These are phyloP conservation scores for Fusarium xylarioides DNA, from an alignment of 2,329 filamentous ascomycete species.

Conservation along the genomic window DNA sequence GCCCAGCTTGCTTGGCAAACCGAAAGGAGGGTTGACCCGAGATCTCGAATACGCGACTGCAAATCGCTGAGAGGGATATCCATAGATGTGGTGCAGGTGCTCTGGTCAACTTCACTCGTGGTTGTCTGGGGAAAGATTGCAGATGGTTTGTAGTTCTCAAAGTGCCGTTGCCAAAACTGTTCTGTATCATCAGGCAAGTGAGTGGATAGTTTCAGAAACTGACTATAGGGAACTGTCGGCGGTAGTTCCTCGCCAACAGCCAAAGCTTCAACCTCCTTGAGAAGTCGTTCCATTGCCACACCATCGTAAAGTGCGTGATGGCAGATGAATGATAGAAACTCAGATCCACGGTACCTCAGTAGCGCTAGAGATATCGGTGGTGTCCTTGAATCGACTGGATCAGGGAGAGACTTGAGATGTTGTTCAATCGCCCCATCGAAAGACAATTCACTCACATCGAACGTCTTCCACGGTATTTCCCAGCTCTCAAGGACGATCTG, in stretches of 20 bases:
- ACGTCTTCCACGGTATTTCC: constrained; percentile 51
- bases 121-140: constrained; percentile 39
- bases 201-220: constrained; percentile 70
- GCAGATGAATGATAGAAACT: constrained; percentile 60
- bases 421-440: constrained; percentile 50
- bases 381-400: constrained; percentile 54
- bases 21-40: constrained; percentile 71
- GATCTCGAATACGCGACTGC: constrained; percentile 58
- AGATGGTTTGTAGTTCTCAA: constrained; percentile 59
- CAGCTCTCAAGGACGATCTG: constrained; percentile 73
- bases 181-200: constrained; percentile 59
- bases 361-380: constrained; percentile 58
- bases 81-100: constrained; percentile 42
- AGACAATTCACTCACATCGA: constrained; percentile 44
- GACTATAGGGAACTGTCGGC: constrained; percentile 63
- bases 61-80: constrained; percentile 55
- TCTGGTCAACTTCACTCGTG: constrained; percentile 41
- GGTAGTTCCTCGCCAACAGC: constrained; percentile 60
- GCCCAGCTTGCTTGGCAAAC: constrained; percentile 79
- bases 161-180: constrained; percentile 70
- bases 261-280: constrained; percentile 73
- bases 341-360: constrained; percentile 44
- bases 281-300: constrained; percentile 74
- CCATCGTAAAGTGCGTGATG: constrained; percentile 93
- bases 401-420: constrained; percentile 52